Evolutionary conservation across 2,329 filamentous ascomycete genomes (phyloP), one percentile per base, ranked within the genome.

Genomic region (Colletotrichum sp.): DNA sequence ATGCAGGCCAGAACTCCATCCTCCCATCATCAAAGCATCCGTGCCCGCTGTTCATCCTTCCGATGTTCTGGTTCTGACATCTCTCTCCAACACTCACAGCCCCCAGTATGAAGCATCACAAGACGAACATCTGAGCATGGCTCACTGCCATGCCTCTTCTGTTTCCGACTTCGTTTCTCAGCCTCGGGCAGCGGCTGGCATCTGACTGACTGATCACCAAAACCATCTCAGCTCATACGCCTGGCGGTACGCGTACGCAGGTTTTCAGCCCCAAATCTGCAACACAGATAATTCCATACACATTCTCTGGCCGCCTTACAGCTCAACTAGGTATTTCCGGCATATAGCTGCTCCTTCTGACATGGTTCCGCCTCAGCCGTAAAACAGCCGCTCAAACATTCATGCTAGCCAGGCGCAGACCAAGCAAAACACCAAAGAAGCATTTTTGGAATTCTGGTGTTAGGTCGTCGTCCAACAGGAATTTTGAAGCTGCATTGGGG

Each of bases 1-100:
- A 75, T 75, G 73, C 73, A 75, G 48, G 64, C 13, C 57, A 72
- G 69, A 73, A 75, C 64, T 73, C 18, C 69, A 75, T 73, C 32
- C 34, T 64, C 64, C 26, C 69, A 73, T 73, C 44, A 34, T 24
- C 57, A 22, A 9, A 15, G 18, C 64, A 55, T 65, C 69, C 52
- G 72, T 75, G 72, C 66, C 22, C 55, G 18, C 60, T 65, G 36
- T 55, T 60, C 39, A 18, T 57, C 36, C 70, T 75, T 68, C 57
- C 70, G 59, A 55, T 34, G 18, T 55, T 39, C 63, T 62, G 59
- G 70, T n/a, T 55, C 57, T 75, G 57, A 44, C 73, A 48, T 64
- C 16, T 52, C 16, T 64, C 16, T 52, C 16, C 44, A 68, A 64
- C 30, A 73, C 32, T n/a, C 22, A 10, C 30, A 28, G 59, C 22